phyloP scores from a whole-genome alignment of 768 basidiomycete species.

The Lepiota venenata region DNA sequence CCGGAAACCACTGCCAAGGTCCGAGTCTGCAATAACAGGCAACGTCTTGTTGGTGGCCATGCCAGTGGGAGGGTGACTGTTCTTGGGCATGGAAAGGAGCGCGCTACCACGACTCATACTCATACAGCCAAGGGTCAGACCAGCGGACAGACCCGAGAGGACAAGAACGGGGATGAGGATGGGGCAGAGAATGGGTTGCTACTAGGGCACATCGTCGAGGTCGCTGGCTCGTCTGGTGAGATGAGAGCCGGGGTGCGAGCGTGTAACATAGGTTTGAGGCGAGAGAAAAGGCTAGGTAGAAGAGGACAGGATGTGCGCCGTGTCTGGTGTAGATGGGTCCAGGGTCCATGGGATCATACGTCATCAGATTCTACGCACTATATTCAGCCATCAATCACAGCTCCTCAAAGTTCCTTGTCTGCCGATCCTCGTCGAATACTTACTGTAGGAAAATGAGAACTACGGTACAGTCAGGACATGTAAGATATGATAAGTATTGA shows the following conservation, averaged over 20 bases:
- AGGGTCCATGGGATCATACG: slow-evolving; percentile 38
- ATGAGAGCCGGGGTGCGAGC: slow-evolving; percentile 25
- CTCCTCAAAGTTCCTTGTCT: slow-evolving; percentile 68
- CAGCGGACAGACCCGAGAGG: slow-evolving; percentile 84
- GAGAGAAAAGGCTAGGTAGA: slow-evolving; percentile 41
- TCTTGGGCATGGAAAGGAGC: slow-evolving; percentile 62
- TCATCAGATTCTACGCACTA: neutral
- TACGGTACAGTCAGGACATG: too few species aligned
- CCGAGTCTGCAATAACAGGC: slow-evolving; percentile 76
- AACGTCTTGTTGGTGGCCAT: slow-evolving; percentile 92
- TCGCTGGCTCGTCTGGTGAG: slow-evolving; percentile 20
- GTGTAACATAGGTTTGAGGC: slow-evolving; percentile 37
- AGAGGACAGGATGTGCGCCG: slow-evolving; percentile 14
- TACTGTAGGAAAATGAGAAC: too few species aligned
- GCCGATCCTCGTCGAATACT: slow-evolving; percentile 49
- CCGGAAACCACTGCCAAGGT: slow-evolving; percentile 75
- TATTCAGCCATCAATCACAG: slow-evolving; percentile 42
- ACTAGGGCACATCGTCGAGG: slow-evolving; percentile 24
- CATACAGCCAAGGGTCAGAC: slow-evolving; percentile 90
- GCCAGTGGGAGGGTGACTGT: slow-evolving; percentile 81
- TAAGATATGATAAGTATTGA: too few species aligned
- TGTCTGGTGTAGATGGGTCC: slow-evolving; percentile 18
- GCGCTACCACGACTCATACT: too few species aligned
- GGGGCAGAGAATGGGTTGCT: slow-evolving; percentile 37
- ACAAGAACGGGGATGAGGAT: slow-evolving; percentile 83